A percentile compares a stretch with the other conserved stretches of the same genome.
Conservation (phyloP, 495 filamentous ascomycete genomes). For the Xylaria castorea region DNA sequence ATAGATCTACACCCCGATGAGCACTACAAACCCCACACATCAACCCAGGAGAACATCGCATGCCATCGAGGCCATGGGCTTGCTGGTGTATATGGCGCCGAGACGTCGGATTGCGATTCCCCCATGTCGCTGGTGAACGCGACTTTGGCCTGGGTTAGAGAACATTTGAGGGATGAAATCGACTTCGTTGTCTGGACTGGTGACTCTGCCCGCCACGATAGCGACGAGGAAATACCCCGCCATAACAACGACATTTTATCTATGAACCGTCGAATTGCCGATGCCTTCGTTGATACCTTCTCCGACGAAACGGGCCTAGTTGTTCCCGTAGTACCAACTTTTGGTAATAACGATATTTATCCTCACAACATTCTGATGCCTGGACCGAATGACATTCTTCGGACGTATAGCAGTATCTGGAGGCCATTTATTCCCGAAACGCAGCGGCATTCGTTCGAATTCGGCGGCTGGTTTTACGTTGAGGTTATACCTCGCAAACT, state of each 20-base stretch:
- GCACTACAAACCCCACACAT: constrained; percentile 79
- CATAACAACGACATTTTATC: constrained; percentile 72
- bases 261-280: constrained; percentile 75
- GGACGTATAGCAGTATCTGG: constrained; percentile 77
- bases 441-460: constrained; percentile 89
- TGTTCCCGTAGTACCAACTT: constrained; percentile 85
- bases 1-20: constrained; percentile 89
- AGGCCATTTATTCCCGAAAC: constrained; percentile 86
- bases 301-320: constrained; percentile 61
- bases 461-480: constrained; percentile 91
- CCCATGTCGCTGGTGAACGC: constrained; percentile 81
- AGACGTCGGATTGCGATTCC: constrained; percentile 87
- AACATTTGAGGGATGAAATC: constrained; percentile 79
- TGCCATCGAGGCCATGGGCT: constrained; percentile 83
- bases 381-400: constrained; percentile 86
- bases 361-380: constrained; percentile 92
- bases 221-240: constrained; percentile 83
- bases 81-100: constrained; percentile 81
- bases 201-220: constrained; percentile 94
- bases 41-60: constrained; percentile 66
- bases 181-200: constrained; percentile 99
- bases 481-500: constrained; percentile 89
- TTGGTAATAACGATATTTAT: constrained; percentile 97
- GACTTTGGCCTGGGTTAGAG: constrained; percentile 91
- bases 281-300: constrained; percentile 79